Base-by-base conservation (phyloP, 192 early-diverging fungal genomes). In the Umbelopsis sp. region DNA sequence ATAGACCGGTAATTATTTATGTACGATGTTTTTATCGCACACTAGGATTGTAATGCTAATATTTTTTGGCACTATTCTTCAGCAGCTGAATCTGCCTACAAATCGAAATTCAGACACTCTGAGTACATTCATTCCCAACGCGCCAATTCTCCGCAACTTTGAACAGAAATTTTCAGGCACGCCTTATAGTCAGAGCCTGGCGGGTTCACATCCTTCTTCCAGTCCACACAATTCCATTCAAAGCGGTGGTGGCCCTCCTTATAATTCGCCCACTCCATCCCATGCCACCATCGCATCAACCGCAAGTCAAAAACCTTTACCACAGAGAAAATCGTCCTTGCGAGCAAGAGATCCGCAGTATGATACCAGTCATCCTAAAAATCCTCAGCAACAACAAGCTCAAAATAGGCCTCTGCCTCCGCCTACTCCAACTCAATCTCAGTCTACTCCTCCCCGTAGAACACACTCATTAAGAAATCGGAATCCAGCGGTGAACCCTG, bases 81-180 rank as follows among this genome's bases (percentile, higher is more conserved):
- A 53, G 52, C 50, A 51, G 21, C 17, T 62, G 56, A 62, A 62
- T n/a, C 8, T 31, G 11, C 68, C 68, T 6, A 70, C 68, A 38
- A 54, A 51, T 56, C 49, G 70, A 52, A 71, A 71, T 59, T 56
- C 70, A 44, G 53, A 71, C 24, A 56, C 70, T 43, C 26, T 71
- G 25, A 71, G 70, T 32, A 54, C 53, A 25, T 71, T 71, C 38
- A 71, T 71, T n/a, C 70, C 70, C 41, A 52, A 71, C 43, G 70
- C 70, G 21, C 70, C 70, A 17, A 20, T 71, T 10, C 53, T 71
- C 52, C 34, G 50, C 32, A 53, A 71, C 20, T 22, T 71, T 17
- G 70, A 56, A 7, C 47, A 49, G 8, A 9, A 49, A 49, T 49
- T 17, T 32, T 4, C 56, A 34, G 31, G 17, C 26, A 29, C 31